These are phyloP conservation scores for Hyphopichia buzzinii DNA, from an alignment of 1,139 yeast species.

Conservation along the genomic window DNA sequence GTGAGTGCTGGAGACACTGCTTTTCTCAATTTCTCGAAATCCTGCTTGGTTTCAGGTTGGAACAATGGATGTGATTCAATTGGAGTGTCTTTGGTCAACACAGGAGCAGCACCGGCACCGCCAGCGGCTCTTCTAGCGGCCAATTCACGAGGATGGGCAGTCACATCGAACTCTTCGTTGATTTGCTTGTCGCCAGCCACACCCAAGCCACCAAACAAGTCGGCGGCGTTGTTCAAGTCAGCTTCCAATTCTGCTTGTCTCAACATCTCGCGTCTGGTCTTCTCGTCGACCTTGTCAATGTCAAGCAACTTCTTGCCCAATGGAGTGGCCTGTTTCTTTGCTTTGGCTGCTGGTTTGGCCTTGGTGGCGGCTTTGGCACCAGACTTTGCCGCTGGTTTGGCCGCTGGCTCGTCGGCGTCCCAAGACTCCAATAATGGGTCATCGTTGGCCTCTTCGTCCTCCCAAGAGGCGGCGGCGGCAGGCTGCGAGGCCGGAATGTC, in stretches of 20 bases:
- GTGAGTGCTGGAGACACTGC: conserved; percentile 67
- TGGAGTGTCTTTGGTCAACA: conserved; percentile 64
- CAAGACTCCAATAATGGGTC: conserved; percentile 75
- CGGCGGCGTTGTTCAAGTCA: conserved; percentile 91
- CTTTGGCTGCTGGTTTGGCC: conserved; percentile 41
- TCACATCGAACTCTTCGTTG: conserved; percentile 35
- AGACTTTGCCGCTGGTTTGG: conserved; percentile 43
- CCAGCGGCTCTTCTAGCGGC: conserved; percentile 52
- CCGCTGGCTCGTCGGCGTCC: conserved; percentile 75
- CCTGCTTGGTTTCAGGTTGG: conserved; percentile 75
- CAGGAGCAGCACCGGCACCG: conserved; percentile 27
- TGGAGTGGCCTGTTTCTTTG: conserved; percentile 35
- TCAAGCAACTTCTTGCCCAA: conserved; percentile 38
- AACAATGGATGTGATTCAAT: conserved; percentile 74
- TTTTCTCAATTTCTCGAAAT: conserved; percentile 81
- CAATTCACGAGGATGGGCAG: conserved; percentile 66
- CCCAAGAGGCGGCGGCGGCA: conserved; percentile 61
- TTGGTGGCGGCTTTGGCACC: conserved; percentile 42
- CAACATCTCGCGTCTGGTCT: conserved; percentile 68
- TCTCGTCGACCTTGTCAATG: conserved; percentile 63
- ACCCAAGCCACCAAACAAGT: conserved; percentile 80
- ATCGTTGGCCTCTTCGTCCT: conserved; percentile 81
- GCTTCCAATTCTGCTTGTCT: conserved; percentile 78
- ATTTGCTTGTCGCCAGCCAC: conserved; percentile 48
- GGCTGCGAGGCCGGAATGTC: conserved; percentile 58